Conservation (phyloP, 169 alveolate species). For the Miamiensis avidus region DNA sequence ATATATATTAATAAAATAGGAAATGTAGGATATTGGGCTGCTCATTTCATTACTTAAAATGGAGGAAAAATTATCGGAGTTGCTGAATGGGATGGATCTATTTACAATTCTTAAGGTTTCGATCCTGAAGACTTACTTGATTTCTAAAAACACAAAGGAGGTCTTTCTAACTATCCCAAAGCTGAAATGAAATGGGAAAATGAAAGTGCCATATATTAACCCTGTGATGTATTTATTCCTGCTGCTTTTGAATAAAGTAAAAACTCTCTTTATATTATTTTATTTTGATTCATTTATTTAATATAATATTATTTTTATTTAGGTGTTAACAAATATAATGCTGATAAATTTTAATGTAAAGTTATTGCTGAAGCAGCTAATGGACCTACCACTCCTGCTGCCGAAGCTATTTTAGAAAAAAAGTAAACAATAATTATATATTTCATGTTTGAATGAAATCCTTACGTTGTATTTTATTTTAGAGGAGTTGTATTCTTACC, state of each 20-base stretch:
- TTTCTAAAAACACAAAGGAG: constrained; percentile 52
- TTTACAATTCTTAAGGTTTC: constrained; percentile 59
- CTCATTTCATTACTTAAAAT: constrained; percentile 63
- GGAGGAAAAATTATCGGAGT: constrained; percentile 67
- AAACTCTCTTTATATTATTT: too few species aligned
- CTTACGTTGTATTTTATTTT: neutral
- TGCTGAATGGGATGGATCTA: constrained; percentile 70
- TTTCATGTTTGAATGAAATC: neutral
- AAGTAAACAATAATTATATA: neutral
- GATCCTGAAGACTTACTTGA: constrained; percentile 58
- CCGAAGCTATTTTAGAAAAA: constrained; percentile 59
- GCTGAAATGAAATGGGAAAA: constrained; percentile 48
- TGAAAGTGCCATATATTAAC: constrained; percentile 49
- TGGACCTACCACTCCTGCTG: constrained; percentile 80
- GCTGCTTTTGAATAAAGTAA: constrained; percentile 74
- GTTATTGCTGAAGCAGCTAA: constrained; percentile 79
- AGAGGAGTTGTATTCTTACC: constrained; percentile 65
- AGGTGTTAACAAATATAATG: constrained; percentile 60
- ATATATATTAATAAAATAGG: too few species aligned
- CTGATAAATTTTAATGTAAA: constrained; percentile 64
- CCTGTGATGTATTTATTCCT: constrained; percentile 74
- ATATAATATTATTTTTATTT: too few species aligned
- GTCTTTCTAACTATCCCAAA: constrained; percentile 58
- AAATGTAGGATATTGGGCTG: constrained; percentile 79
- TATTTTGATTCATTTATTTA: too few species aligned